Percentiles rank a stretch among this genome's conserved stretches.
Evolutionary conservation across 495 filamentous ascomycete genomes (phyloP).

Genomic region (Daldinia vernicosa): DNA sequence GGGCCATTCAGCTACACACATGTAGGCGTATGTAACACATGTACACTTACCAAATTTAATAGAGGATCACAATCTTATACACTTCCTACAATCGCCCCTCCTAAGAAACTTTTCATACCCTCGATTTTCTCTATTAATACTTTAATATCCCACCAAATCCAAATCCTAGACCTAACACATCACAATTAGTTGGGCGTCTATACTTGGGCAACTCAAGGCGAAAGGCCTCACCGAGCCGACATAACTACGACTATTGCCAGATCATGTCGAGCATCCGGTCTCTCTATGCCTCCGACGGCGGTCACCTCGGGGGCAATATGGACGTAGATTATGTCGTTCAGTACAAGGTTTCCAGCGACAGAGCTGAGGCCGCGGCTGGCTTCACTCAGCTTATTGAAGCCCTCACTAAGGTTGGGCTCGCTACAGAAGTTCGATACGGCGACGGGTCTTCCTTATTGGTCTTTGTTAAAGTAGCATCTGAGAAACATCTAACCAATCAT

Average conservation of each 20-base stretch:
- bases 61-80: neutral
- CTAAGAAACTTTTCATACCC: neutral
- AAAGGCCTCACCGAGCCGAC: neutral
- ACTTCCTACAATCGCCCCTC: neutral
- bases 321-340: conserved; percentile 91
- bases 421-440: conserved; percentile 85
- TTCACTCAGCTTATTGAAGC: conserved; percentile 78
- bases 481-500: conserved; percentile 66
- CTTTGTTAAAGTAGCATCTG: conserved; percentile 80
- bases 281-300: conserved; percentile 45
- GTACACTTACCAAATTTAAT: neutral
- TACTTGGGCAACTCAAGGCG: neutral
- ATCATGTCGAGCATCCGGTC: conserved; percentile 50
- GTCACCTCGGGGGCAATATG: conserved; percentile 50
- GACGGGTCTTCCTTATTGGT: conserved; percentile 79
- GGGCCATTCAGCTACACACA: neutral
- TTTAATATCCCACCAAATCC: neutral
- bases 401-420: conserved; percentile 77
- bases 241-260: neutral
- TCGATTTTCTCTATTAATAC: neutral
- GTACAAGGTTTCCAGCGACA: conserved; percentile 75
- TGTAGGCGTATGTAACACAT: neutral
- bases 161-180: neutral
- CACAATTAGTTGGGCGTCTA: neutral
- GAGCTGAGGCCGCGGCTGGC: conserved; percentile 70